Conservation (phyloP, 306 rosid species). For the peach (Prunus persica) region Prunus_persica_NCBIv2 NC_034014.1:14731001-14731500, state of each 20-base stretch:
- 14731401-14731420: not conserved
- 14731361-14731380: no score
- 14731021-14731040: slow-evolving; percentile 88
- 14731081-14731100: not conserved
- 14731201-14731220: no score
- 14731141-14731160: not conserved
- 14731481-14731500: not conserved
- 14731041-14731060: slow-evolving; percentile 80
- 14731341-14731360: no score
- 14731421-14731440: not conserved
- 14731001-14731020: slow-evolving; percentile 70
- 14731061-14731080: not conserved
- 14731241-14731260: no score
- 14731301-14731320: no score
- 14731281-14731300: not conserved
- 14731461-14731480: not conserved
- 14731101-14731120: not conserved
- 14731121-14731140: not conserved
- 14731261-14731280: no score
- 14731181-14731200: no score
- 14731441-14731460: not conserved
- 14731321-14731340: no score
- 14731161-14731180: no score
- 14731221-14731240: no score
- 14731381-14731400: not conserved